A percentile compares a stretch with the other conserved stretches of the same genome.
phyloP scores from a whole-genome alignment of 2,329 filamentous ascomycete genomes.

The Annulohypoxylon truncatum region DNA sequence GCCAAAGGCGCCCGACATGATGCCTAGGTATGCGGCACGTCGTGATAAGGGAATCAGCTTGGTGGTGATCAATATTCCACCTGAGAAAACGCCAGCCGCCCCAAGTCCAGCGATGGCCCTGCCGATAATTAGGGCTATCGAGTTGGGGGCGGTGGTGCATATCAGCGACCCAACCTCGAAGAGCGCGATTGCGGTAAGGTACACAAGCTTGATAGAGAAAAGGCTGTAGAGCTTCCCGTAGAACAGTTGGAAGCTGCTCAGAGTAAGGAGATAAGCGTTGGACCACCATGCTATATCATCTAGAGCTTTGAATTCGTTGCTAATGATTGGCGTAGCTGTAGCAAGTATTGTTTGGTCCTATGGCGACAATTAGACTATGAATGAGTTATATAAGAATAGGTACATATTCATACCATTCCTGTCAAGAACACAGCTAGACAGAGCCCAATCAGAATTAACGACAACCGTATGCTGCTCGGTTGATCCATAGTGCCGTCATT shows the following conservation, averaged over 20 bases:
- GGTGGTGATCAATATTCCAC: constrained; percentile 48
- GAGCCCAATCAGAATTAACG: neutral
- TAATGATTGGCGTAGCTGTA: neutral
- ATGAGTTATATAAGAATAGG: neutral
- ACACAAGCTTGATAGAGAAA: constrained; percentile 35
- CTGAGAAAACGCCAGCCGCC: constrained; percentile 44
- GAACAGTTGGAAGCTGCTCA: constrained; percentile 49
- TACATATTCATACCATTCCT: neutral
- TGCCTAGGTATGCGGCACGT: constrained; percentile 55
- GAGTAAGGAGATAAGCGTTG: constrained; percentile 52
- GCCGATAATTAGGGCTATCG: neutral
- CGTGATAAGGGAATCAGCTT: constrained; percentile 53
- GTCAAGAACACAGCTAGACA: neutral
- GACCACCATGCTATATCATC: constrained; percentile 52
- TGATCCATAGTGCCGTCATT: neutral
- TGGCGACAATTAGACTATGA: neutral
- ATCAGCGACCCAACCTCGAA: constrained; percentile 1
- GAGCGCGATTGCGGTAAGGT: constrained; percentile 14
- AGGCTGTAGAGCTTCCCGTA: constrained; percentile 46
- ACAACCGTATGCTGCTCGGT: neutral
- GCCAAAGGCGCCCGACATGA: constrained; percentile 57
- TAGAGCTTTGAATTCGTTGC: neutral
- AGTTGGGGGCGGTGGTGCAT: neutral
- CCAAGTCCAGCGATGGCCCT: constrained; percentile 35
- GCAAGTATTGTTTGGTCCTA: neutral